These are phyloP conservation scores for Cladosporium sp. DNA, from an alignment of 2,329 filamentous ascomycete genomes.

Conservation along the genomic window DNA sequence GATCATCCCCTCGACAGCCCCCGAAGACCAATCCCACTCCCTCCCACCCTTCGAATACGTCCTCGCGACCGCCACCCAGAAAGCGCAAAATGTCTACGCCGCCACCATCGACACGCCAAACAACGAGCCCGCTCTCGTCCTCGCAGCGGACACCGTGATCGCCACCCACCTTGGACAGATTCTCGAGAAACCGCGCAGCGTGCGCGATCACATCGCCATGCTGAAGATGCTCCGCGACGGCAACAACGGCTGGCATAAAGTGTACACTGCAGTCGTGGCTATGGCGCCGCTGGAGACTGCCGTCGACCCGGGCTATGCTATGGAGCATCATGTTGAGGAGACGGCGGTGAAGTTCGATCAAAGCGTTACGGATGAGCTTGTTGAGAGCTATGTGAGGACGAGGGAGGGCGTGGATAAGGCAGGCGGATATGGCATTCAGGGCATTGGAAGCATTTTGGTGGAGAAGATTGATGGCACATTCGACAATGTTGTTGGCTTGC, in stretches of 20 bases:
- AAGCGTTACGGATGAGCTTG: constrained; percentile 70
- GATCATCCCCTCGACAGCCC: constrained; percentile 74
- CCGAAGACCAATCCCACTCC: constrained; percentile 79
- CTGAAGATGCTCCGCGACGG: constrained; percentile 76
- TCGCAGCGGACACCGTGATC: constrained; percentile 88
- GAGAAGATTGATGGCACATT: constrained; percentile 84
- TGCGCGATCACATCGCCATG: constrained; percentile 79
- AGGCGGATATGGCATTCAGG: constrained; percentile 92
- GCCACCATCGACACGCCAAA: constrained; percentile 53
- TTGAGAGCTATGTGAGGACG: constrained; percentile 74
- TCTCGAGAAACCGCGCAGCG: constrained; percentile 83
- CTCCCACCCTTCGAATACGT: constrained; percentile 88
- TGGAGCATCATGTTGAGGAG: constrained; percentile 81
- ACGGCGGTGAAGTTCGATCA: constrained; percentile 83
- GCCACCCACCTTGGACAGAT: constrained; percentile 71
- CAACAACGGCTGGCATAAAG: constrained; percentile 59
- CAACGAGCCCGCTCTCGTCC: constrained; percentile 74
- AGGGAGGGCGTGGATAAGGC: constrained; percentile 94
- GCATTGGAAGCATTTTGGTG: constrained; percentile 77
- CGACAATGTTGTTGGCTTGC: constrained; percentile 92
- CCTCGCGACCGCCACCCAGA: constrained; percentile 75
- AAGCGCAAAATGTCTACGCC: constrained; percentile 71
- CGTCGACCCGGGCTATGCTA: constrained; percentile 76
- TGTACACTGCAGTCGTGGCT: constrained; percentile 80
- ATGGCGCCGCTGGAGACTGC: constrained; percentile 79